These are phyloP conservation scores for Chlamydomonas schloesseri DNA, from an alignment of 139 green algal genomes.

Conservation along the genomic window DNA sequence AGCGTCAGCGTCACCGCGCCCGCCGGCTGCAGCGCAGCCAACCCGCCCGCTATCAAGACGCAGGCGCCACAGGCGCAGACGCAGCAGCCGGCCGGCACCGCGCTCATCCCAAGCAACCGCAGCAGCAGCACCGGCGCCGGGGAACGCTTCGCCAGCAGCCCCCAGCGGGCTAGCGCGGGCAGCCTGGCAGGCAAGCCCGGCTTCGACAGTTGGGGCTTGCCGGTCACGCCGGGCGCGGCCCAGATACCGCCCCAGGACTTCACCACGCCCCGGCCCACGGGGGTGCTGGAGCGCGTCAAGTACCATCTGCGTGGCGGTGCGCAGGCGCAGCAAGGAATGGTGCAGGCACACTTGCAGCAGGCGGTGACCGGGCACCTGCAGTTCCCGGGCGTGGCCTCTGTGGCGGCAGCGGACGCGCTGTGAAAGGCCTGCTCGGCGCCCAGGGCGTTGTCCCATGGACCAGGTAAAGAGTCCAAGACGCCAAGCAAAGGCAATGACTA, in stretches of 20 bases:
- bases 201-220: background rate
- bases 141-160: background rate
- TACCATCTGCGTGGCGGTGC: background rate
- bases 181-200: background rate
- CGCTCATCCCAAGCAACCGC: too few species aligned
- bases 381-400: background rate
- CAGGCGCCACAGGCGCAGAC: background rate
- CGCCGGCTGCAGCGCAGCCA: too few species aligned
- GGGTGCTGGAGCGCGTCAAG: conserved; percentile 34
- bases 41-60: too few species aligned
- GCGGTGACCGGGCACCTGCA: background rate
- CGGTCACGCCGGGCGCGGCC: conserved; percentile 5
- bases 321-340: too few species aligned
- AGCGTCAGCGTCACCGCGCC: conserved; percentile 2
- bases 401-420: background rate
- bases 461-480: too few species aligned
- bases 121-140: background rate
- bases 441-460: too few species aligned
- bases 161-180: background rate
- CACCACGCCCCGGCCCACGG: conserved; percentile 1
- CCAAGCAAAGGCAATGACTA: too few species aligned
- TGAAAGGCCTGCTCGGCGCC: too few species aligned
- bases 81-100: conserved; percentile 6
- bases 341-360: too few species aligned
- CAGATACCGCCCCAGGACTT: background rate